Conservation (phyloP, 345 rosid species). For the Salix udensis region DNA sequence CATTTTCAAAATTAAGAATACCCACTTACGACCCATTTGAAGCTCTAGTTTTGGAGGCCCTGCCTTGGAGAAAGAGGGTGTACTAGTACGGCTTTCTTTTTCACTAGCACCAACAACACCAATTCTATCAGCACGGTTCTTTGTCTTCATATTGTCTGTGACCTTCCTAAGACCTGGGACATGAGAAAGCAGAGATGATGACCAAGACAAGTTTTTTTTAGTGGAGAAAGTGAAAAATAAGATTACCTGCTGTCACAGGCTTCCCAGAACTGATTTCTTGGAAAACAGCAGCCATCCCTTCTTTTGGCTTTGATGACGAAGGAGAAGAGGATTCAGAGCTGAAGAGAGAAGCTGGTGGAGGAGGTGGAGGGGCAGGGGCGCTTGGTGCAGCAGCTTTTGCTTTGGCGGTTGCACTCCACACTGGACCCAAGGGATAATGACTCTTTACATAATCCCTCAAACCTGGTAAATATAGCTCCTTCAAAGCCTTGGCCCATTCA, state of each 20-base stretch:
- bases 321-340: constrained; percentile 63
- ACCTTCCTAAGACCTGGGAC: constrained; percentile 78
- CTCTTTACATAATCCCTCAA: constrained; percentile 84
- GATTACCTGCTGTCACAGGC: constrained; percentile 68
- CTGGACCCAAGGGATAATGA: constrained; percentile 86
- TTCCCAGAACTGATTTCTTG: constrained; percentile 68
- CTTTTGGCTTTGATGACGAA: constrained; percentile 72
- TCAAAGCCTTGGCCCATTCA: constrained; percentile 96
- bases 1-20: constrained; percentile 7
- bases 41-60: constrained; percentile 95
- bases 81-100: constrained; percentile 45
- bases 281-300: constrained; percentile 95
- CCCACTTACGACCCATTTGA: constrained; percentile 98
- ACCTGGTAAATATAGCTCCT: constrained; percentile 89
- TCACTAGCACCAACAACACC: constrained; percentile 61
- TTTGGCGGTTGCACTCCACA: constrained; percentile 71
- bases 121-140: constrained; percentile 65
- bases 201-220: not conserved
- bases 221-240: not conserved
- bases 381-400: constrained; percentile 48
- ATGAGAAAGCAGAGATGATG: not conserved
- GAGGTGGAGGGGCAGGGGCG: constrained; percentile 88
- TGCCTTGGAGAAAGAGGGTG: constrained; percentile 57
- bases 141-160: constrained; percentile 88
- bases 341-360: constrained; percentile 72